Percentiles rank a stretch among this genome's conserved stretches.
phyloP scores from a whole-genome alignment of 176 grass and related monocot species.

The Carex myosuroides region DNA sequence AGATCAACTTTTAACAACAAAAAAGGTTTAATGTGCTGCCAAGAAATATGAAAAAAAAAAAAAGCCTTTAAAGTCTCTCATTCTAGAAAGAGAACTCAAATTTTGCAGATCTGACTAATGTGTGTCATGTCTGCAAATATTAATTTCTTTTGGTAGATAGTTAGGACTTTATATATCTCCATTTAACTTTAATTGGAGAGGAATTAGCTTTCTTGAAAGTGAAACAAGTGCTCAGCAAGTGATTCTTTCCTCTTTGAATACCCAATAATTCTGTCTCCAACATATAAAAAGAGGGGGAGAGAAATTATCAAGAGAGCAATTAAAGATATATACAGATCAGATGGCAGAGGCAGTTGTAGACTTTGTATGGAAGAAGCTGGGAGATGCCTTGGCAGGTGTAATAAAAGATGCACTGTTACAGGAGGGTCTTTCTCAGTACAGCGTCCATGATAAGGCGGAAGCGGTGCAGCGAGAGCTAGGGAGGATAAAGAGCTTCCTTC shows the following conservation, averaged over 20 bases:
- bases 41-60: background rate
- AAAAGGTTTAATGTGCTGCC: background rate
- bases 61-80: too few relatives aligned
- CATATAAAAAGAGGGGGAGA: background rate
- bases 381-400: background rate
- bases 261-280: background rate
- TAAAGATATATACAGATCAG: too few relatives aligned
- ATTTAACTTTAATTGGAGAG: background rate
- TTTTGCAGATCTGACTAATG: too few relatives aligned
- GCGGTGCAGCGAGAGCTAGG: background rate
- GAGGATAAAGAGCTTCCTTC: conserved; percentile 14
- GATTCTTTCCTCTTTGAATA: background rate
- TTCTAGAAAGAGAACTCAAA: too few relatives aligned
- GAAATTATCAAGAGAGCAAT: background rate
- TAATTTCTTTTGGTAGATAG: background rate
- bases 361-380: conserved; percentile 24
- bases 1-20: background rate
- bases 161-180: background rate
- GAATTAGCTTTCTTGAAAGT: background rate
- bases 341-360: conserved; percentile 20
- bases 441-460: background rate
- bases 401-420: background rate
- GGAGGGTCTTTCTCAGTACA: background rate
- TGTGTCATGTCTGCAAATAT: too few relatives aligned
- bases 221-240: too few relatives aligned